Percentiles rank a stretch among this genome's conserved stretches.
These are phyloP conservation scores for Bremia lactucae DNA, from an alignment of 352 stramenopile species.

Conservation along the genomic window DNA sequence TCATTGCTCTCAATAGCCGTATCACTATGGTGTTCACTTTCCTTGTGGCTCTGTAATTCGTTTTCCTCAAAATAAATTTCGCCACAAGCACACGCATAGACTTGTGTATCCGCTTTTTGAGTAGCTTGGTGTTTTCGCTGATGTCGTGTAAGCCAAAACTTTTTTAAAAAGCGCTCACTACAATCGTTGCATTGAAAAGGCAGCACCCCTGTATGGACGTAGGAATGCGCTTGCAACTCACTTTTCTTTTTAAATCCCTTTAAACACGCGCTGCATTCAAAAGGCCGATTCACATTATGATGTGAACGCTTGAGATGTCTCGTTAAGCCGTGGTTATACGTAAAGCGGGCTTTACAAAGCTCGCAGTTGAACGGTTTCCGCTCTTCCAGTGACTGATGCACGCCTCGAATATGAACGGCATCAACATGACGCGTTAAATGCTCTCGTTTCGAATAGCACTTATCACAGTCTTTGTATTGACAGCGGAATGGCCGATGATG, in stretches of 20 bases:
- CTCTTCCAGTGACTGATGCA: conserved; percentile 6
- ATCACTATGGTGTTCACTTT: conserved; percentile 17
- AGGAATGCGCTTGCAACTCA: conserved; percentile 61
- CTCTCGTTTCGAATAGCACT: conserved; percentile 54
- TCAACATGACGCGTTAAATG: conserved; percentile 46
- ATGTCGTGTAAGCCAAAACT: conserved; percentile 44
- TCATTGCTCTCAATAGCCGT: background rate
- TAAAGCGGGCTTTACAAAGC: conserved; percentile 43
- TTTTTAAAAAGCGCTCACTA: conserved; percentile 47
- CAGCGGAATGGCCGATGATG: conserved; percentile 32
- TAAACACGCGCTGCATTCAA: conserved; percentile 48
- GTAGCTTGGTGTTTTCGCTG: conserved; percentile 23
- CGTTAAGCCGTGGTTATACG: conserved; percentile 58
- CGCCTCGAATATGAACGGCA: conserved; percentile 25
- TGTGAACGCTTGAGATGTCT: conserved; percentile 43
- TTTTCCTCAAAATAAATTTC: conserved; percentile 44
- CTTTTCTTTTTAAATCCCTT: conserved; percentile 77
- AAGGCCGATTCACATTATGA: conserved; percentile 40
- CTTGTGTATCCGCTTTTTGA: conserved; percentile 25
- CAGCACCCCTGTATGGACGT: conserved; percentile 61
- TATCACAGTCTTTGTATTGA: conserved; percentile 26
- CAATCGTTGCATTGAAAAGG: conserved; percentile 66
- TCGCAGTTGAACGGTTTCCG: conserved; percentile 48
- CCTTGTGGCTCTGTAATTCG: conserved; percentile 34
- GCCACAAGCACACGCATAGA: conserved; percentile 44